Conservation (phyloP, 208 protist genomes). For the Acanthamoeba pearcei region DNA sequence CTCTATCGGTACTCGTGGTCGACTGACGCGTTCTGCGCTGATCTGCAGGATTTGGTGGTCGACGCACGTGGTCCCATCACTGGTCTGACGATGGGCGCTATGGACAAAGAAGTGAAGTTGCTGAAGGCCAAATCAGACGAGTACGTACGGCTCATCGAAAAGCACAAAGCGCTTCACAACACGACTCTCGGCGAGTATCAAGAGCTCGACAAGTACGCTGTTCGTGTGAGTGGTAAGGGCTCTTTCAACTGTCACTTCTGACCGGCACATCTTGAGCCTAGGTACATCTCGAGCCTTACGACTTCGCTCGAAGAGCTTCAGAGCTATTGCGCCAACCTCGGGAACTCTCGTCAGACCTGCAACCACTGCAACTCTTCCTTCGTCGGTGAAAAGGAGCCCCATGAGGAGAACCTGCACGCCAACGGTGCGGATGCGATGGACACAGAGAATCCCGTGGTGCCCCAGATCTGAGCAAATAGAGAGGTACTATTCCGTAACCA, state of each 20-base stretch:
- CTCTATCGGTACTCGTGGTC: not conserved
- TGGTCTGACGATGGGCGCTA: not conserved
- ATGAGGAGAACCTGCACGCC: not conserved
- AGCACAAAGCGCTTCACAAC: conserved; percentile 27
- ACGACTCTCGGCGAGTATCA: conserved; percentile 5
- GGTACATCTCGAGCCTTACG: conserved; percentile 26
- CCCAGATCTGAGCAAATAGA: not conserved
- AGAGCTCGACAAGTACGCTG: conserved; percentile 32
- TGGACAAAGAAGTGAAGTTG: not conserved
- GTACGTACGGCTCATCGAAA: conserved; percentile 7
- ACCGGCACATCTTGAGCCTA: not conserved
- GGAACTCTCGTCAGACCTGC: not conserved
- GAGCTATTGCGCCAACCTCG: conserved; percentile 8
- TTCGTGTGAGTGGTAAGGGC: not conserved
- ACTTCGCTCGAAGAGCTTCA: conserved; percentile 45
- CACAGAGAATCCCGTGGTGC: not conserved
- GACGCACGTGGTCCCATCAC: not conserved
- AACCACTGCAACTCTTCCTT: not conserved
- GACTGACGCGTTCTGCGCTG: not conserved
- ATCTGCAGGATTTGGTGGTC: no score
- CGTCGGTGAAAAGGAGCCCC: not conserved
- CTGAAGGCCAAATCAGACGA: conserved; percentile 3
- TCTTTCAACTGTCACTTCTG: not conserved
- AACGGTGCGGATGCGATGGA: not conserved
- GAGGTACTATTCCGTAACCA: not conserved